Evolutionary conservation across 2,329 filamentous ascomycete genomes (phyloP), one percentile per base, ranked within the genome.

Genomic region (Corynespora cassiicola): DNA sequence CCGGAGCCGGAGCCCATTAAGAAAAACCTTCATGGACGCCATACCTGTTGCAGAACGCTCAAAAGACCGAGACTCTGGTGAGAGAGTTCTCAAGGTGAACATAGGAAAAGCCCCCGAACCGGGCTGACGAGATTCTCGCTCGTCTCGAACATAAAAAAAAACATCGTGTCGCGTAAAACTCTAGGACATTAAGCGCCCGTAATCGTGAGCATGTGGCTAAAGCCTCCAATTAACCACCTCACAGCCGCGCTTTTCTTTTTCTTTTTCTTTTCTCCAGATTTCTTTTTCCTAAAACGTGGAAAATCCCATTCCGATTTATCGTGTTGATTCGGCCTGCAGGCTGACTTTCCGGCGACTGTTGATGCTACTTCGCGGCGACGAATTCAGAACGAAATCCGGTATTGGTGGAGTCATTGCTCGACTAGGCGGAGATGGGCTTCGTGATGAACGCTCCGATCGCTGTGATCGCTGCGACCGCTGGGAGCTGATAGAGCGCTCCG

Each of bases 321-420:
- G 37, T 19, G 26, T 25, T 5, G 33, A 41, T 15, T 50, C 41
- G 5, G 41, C 10, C 23, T 62, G 54, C 2, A 66, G 45, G 20
- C 46, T 59, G 18, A 66, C 53, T 40, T 58, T 66, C 19, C 45
- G 31, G 18, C 52, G 50, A 15, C 54, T 52, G 14, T 54, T 63
- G 36, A 65, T 45, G 44, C 70, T 72, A 43, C 60, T 69, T 24
- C 69, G 54, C 12, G 66, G 60, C 5, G 69, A 69, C 7, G 68
- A 63, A 28, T 66, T 66, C 17, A 74, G 58, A 7, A 75, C 62
- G 44, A 72, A 74, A 20, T 71, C 68, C 1, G 72, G 72, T 15
- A 75, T 70, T 3, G 68, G 67, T 20, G 68, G 68, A 2, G 68
- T 71, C 58, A 69, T 65, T 16, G 54, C 61, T 11, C 68, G 55